Base-by-base conservation (phyloP, 2,329 filamentous ascomycete species). In the Aspergillus tamarii region DNA sequence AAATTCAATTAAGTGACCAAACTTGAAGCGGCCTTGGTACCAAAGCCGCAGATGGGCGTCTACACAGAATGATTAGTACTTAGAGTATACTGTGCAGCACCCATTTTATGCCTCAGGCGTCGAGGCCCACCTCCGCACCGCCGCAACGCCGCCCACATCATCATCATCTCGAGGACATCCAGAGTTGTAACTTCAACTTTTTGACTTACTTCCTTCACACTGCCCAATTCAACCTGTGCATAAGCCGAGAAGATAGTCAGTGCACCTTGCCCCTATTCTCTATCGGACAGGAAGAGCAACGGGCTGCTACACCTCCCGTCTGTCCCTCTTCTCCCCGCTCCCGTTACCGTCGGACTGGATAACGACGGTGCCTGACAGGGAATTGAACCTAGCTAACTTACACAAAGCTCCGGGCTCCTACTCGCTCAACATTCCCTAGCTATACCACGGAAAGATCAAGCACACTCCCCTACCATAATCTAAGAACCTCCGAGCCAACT, bases 81-180 rank as follows among this genome's bases (percentile, higher is more conserved):
- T 50, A 16, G 23, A n/a, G 21, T 14, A 39, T 28, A 21, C 28
- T 16, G 12, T 16, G 11, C 12, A 8, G 45, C 4, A 16, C n/a
- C 30, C 14, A 30, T 23, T 26, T 48, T 30, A 7, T 62, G 64
- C 64, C 62, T 62, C 21, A 66, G 62, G 62, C 62, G 39, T 2
- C 21, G 48, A 60, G 63, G 39, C 52, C 57, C 11, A 45, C 57
- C 52, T 55, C 62, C 62, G 59, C 62, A 64, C 59, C 62, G 54
- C 62, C 62, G 59, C 62, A 64, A 54, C 62, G 54, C 62, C 62
- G 30, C 50, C 59, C 28, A 32, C 61, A 56, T 36, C 57, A 21
- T 41, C 34, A 19, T 26, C 59, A 21, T 59, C 59, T 30, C 23
- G 45, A 19, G 8, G 45, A 50, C 26, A 30, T 50, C 46, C 3